These are phyloP conservation scores for Delonix regia DNA, from an alignment of 306 rosid species.

Conservation along the genomic window DNA sequence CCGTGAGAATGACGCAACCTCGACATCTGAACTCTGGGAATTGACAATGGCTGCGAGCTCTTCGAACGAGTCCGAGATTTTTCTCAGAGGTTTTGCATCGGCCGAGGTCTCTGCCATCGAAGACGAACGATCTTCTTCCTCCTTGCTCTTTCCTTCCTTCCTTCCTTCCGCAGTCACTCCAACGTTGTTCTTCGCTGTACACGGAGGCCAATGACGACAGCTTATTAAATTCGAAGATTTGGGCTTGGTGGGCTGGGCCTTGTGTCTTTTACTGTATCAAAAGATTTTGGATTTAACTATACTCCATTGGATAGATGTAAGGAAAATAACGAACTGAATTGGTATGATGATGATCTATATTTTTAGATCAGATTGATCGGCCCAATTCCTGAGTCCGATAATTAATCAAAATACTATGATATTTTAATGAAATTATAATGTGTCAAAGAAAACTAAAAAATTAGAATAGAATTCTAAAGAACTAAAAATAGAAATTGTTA, in stretches of 20 bases:
- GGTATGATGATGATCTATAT: too few species aligned
- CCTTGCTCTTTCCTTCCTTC: not conserved
- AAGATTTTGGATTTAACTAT: too few species aligned
- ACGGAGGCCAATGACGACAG: not conserved
- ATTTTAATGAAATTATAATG: too few species aligned
- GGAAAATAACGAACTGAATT: too few species aligned
- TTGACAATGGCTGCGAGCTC: slow-evolving; percentile 57
- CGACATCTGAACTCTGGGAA: slow-evolving; percentile 50
- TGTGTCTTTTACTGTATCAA: not conserved
- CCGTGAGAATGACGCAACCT: slow-evolving; percentile 65
- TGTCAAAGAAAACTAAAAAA: too few species aligned
- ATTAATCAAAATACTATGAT: too few species aligned
- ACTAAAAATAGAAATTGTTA: too few species aligned
- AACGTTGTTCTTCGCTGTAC: not conserved
- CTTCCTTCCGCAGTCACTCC: not conserved
- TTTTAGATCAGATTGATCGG: too few species aligned
- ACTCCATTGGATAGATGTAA: too few species aligned
- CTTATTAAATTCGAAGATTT: too few species aligned
- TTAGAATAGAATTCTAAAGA: too few species aligned
- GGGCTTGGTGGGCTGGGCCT: not conserved
- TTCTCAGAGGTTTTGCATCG: slow-evolving; percentile 54
- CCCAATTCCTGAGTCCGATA: too few species aligned
- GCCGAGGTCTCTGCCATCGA: slow-evolving; percentile 51
- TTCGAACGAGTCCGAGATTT: slow-evolving; percentile 68
- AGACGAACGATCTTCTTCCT: not conserved